Evolutionary conservation across 805 yeast genomes (phyloP).

Genomic region (Lipomyces mesembrius): DNA sequence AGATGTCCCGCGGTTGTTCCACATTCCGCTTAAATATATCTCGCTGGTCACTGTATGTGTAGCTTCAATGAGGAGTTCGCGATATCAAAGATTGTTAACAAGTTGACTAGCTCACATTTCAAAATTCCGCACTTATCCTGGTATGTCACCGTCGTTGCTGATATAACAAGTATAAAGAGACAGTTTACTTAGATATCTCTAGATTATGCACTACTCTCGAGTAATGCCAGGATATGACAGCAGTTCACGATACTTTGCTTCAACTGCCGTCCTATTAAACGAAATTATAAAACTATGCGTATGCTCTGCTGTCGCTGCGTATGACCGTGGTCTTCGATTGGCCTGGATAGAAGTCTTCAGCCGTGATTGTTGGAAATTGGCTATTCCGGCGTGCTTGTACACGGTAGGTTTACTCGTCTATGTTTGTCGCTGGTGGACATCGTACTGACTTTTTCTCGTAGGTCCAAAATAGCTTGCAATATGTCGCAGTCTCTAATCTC

Average conservation of each 20-base stretch:
- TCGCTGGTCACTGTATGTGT: slow-evolving; percentile 45
- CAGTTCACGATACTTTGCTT: slow-evolving; percentile 45
- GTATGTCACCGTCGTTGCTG: slow-evolving; percentile 33
- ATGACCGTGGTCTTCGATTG: slow-evolving; percentile 13
- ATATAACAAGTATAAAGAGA: background rate
- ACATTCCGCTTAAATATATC: slow-evolving; percentile 44
- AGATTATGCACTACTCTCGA: slow-evolving; percentile 51
- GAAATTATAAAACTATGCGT: slow-evolving; percentile 47
- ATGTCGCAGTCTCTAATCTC: slow-evolving; percentile 50
- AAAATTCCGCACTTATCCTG: slow-evolving; percentile 49
- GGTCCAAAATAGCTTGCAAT: slow-evolving; percentile 47
- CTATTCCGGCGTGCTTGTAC: slow-evolving; percentile 50
- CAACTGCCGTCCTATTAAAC: slow-evolving; percentile 51
- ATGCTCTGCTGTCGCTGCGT: slow-evolving; percentile 42
- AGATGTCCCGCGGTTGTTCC: slow-evolving; percentile 32
- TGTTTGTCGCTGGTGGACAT: background rate
- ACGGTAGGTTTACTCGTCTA: slow-evolving; percentile 38
- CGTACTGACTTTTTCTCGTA: background rate
- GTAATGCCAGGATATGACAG: slow-evolving; percentile 47
- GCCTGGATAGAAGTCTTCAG: slow-evolving; percentile 45
- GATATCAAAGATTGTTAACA: background rate
- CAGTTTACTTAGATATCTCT: background rate
- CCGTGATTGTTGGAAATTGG: slow-evolving; percentile 49
- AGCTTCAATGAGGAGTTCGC: background rate
- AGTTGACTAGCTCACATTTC: slow-evolving; percentile 44